These are phyloP conservation scores for Termitomyces sp. DNA, from an alignment of 768 basidiomycete genomes.

Conservation along the genomic window DNA sequence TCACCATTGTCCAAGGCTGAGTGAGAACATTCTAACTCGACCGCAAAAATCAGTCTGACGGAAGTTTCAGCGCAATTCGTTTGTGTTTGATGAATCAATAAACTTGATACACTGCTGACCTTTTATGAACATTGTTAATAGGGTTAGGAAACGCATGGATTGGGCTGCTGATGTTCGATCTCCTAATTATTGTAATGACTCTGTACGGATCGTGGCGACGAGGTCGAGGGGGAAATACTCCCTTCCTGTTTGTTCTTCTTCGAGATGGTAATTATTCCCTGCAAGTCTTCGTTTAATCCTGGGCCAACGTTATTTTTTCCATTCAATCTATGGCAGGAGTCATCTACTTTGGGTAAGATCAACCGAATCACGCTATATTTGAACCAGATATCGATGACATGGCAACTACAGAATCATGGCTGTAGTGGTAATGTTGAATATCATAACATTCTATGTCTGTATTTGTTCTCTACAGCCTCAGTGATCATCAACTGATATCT, in stretches of 20 bases:
- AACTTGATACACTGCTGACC: background rate
- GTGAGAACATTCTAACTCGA: conserved; percentile 10
- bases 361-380: background rate
- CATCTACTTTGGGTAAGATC: conserved; percentile 35
- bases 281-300: background rate
- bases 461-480: background rate
- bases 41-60: background rate
- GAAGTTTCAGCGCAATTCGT: conserved; percentile 13
- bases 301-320: background rate
- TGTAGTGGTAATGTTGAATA: conserved; percentile 13
- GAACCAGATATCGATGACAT: background rate
- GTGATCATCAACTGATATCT: background rate
- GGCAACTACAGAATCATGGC: conserved; percentile 17
- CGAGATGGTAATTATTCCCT: conserved; percentile 31
- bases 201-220: conserved; percentile 28
- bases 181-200: conserved; percentile 36
- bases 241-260: conserved; percentile 28
- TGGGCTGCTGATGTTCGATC: conserved; percentile 34
- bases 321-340: conserved; percentile 22
- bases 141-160: conserved; percentile 33
- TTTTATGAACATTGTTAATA: conserved; percentile 5
- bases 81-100: background rate
- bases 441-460: conserved; percentile 19
- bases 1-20: conserved; percentile 13
- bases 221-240: conserved; percentile 13